Percentiles rank a stretch among this genome's conserved stretches.
Conservation (phyloP, 2,329 filamentous ascomycete species). For the Aspergillus caelatus region DNA sequence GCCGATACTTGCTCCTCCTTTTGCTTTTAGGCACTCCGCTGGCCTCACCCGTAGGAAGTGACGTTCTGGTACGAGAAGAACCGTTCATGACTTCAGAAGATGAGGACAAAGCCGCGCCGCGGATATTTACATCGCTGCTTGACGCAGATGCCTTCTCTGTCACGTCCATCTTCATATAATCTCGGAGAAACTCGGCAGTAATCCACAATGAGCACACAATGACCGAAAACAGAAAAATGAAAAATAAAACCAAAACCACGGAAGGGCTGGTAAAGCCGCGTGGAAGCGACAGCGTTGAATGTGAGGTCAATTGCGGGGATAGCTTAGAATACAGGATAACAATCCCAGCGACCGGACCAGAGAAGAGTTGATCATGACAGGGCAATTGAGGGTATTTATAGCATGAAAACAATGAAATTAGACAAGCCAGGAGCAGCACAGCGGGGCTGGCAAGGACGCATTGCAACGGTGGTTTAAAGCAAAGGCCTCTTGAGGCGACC, state of each 20-base stretch:
- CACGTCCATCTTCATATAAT: not conserved
- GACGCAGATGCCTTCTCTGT: constrained; percentile 1
- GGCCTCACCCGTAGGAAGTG: constrained; percentile 7
- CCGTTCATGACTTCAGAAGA: constrained; percentile 17
- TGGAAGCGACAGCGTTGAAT: not conserved
- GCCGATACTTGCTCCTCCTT: constrained; percentile 74
- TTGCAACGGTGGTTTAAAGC: constrained; percentile 18
- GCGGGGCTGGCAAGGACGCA: constrained; percentile 22
- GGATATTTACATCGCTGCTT: not conserved
- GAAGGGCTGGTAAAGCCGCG: not conserved
- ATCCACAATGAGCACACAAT: not conserved
- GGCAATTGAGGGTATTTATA: constrained; percentile 12
- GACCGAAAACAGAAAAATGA: not conserved
- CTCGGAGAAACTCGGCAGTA: not conserved
- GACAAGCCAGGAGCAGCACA: constrained; percentile 15
- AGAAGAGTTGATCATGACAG: constrained; percentile 19
- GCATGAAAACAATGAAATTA: constrained; percentile 6
- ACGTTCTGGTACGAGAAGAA: constrained; percentile 7
- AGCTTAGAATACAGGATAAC: constrained; percentile 13
- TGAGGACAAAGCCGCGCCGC: constrained; percentile 1
- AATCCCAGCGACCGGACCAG: constrained; percentile 6
- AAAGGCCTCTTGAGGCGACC: constrained; percentile 20
- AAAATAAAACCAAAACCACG: not conserved
- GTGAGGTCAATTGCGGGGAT: constrained; percentile 25
- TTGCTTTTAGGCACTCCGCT: constrained; percentile 19